Evolutionary conservation across 768 basidiomycete species (phyloP).

Genomic region (Fibroporia radiculosa): DNA sequence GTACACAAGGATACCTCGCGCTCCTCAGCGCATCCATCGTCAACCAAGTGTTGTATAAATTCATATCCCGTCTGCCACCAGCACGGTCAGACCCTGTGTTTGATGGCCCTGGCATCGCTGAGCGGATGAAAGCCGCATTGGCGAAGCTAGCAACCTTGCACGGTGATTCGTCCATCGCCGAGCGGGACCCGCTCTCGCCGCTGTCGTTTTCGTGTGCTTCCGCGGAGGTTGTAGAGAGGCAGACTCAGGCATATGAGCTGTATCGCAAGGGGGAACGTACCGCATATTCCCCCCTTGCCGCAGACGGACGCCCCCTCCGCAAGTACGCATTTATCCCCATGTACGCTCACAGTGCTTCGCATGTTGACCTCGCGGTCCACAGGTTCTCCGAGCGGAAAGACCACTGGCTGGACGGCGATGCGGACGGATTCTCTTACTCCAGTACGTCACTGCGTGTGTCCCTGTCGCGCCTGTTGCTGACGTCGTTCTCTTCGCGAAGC

Average conservation of each 20-base stretch:
- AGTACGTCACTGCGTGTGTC: constrained; percentile 7
- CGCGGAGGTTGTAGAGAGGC: constrained; percentile 41
- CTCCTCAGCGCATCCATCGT: constrained; percentile 51
- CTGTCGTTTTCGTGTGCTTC: constrained; percentile 64
- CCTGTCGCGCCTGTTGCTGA: background rate
- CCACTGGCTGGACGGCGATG: constrained; percentile 59
- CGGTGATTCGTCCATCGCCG: constrained; percentile 35
- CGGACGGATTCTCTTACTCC: constrained; percentile 47
- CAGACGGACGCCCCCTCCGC: constrained; percentile 52
- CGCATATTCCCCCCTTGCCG: constrained; percentile 49
- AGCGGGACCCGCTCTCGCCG: constrained; percentile 48
- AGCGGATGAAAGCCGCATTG: constrained; percentile 52
- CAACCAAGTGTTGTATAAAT: constrained; percentile 56
- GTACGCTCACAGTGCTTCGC: background rate
- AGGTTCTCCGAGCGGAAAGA: constrained; percentile 53
- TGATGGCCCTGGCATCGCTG: constrained; percentile 26
- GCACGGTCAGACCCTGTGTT: constrained; percentile 39
- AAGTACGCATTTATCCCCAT: constrained; percentile 36
- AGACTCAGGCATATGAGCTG: constrained; percentile 39
- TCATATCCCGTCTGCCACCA: constrained; percentile 47
- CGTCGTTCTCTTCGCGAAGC: constrained; percentile 4
- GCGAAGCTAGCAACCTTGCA: constrained; percentile 44
- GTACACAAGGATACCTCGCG: constrained; percentile 40
- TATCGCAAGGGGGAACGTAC: constrained; percentile 37
- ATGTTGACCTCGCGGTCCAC: background rate